Base-by-base conservation (phyloP, 2,329 filamentous ascomycete genomes). In the Fusarium sp. region DNA sequence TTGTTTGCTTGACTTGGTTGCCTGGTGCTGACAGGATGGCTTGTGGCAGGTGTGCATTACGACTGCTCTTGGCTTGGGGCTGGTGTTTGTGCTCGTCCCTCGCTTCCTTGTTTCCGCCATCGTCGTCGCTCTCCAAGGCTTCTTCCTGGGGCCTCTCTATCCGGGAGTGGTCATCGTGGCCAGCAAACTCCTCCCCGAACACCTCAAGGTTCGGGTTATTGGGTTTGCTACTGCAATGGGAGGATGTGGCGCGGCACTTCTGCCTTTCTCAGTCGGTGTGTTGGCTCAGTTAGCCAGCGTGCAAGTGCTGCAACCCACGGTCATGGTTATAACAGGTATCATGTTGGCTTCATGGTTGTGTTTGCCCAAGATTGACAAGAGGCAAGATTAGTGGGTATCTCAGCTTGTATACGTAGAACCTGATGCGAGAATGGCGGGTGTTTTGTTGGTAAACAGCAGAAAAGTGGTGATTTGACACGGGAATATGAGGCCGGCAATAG, bases 301-400 rank as follows among this genome's bases (percentile, higher is more conserved):
- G 25, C 57, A 60, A 22, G 57, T 60, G 2, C 27, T 60, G 27
- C 57, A 60, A 22, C 57, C 57, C 16, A 60, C 57, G 8, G 36
- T 36, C 35, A 42, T 60, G 57, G 36, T 20, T 36, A 29, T 60
- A 42, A 20, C 36, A 6, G 57, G 36, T 10, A 31, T 42, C 36
- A 60, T 60, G 57, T 45, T 60, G 35, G 25, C 38, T 40, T 35
- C 57, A 6, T 60, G 57, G 57, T 31, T 60, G 18, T 60, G 57
- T 60, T 14, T 60, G n/a, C 57, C 57, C 18, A 45, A 60, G 57
- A 45, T 60, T 45, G 57, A 60, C 57, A 60, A 60, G 57, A 40
- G 57, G 27, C 57, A 60, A 42, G 57, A 60, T n/a, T 60, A 60
- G 36, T 60, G 47, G 27, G 47, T 14, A 54, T 11, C 10, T 13